Evolutionary conservation across 164 flowering plant species (phyloP).

Genomic region (Chloranthus sessilifolius): DNA sequence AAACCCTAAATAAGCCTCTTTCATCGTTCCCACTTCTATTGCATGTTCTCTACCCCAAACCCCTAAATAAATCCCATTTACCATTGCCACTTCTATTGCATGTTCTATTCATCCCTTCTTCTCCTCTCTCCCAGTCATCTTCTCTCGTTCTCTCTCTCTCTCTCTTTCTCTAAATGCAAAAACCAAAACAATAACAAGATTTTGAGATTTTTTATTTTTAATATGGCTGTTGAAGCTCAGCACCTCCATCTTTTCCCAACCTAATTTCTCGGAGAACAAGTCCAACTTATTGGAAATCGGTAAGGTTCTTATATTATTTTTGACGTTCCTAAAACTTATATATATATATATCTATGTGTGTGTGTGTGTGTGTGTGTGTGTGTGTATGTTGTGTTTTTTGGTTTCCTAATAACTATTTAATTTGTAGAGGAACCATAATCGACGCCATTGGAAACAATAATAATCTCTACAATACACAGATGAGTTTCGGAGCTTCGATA

Average conservation of each 20-base stretch:
- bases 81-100: no score
- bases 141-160: not conserved
- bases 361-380: no score
- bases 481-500: slow-evolving; percentile 19
- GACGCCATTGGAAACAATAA: slow-evolving; percentile 16
- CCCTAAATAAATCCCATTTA: no score
- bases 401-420: not conserved
- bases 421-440: slow-evolving; percentile 29
- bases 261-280: slow-evolving; percentile 1
- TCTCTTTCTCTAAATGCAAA: not conserved
- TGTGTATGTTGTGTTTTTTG: not conserved
- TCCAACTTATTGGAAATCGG: slow-evolving; percentile 27
- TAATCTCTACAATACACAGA: slow-evolving; percentile 20
- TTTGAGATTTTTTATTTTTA: no score
- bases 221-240: slow-evolving; percentile 69
- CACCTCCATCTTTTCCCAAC: slow-evolving; percentile 35
- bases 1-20: slow-evolving; percentile 18
- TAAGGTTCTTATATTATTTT: no score
- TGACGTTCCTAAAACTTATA: not conserved
- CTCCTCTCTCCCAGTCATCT: not conserved
- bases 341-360: no score
- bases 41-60: no score
- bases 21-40: slow-evolving; percentile 15
- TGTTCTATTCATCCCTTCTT: slow-evolving; percentile 14
- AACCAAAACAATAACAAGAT: not conserved